phyloP scores from a whole-genome alignment of 257 asterid genomes.

The Apocynum venetum region DNA sequence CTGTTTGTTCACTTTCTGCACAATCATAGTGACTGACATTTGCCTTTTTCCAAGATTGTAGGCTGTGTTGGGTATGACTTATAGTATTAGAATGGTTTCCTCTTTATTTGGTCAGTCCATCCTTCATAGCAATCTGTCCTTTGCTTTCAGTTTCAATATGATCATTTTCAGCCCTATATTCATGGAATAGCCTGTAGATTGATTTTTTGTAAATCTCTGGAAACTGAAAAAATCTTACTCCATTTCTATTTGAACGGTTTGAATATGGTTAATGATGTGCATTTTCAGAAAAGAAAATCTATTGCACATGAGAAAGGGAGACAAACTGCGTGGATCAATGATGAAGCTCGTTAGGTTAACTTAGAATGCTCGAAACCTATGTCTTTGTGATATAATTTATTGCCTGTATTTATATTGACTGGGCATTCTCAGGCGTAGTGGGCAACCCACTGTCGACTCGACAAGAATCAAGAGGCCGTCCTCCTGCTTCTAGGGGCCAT shows the following conservation, averaged over 20 bases:
- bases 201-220: background rate
- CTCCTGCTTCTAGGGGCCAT: conserved; percentile 52
- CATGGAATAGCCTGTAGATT: background rate
- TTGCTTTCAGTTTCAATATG: background rate
- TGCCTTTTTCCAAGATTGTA: conserved; percentile 12
- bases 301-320: conserved; percentile 12
- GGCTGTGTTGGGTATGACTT: conserved; percentile 6
- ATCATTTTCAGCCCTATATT: background rate
- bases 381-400: conserved; percentile 7
- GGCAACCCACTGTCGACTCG: conserved; percentile 42
- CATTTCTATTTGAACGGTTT: background rate
- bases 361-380: conserved; percentile 3
- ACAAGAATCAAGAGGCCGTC: conserved; percentile 52
- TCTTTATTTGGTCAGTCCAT: background rate
- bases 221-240: background rate
- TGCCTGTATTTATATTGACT: conserved; percentile 9
- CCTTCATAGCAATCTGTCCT: background rate
- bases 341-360: conserved; percentile 12
- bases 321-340: conserved; percentile 15
- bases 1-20: conserved; percentile 19
- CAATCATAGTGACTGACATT: background rate
- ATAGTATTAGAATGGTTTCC: conserved; percentile 11
- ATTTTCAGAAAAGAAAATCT: conserved; percentile 10
- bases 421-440: conserved; percentile 34
- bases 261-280: background rate